Conservation (phyloP, 257 asterid species). For the Perilla frutescens region DNA sequence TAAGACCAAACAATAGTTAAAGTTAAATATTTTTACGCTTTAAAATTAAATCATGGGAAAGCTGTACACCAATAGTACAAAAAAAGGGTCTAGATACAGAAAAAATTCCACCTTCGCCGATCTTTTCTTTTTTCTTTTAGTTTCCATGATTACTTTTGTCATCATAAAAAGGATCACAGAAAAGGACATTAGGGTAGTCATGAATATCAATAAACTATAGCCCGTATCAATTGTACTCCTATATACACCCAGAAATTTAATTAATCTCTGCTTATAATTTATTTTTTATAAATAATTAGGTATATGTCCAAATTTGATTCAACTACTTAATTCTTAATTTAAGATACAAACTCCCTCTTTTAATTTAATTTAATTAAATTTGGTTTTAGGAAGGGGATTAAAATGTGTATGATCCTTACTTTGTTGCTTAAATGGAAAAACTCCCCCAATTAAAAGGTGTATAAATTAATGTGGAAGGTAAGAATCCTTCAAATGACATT, state of each 20-base stretch:
- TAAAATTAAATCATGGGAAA: conserved; percentile 4
- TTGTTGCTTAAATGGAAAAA: not conserved
- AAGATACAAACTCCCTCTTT: too few species aligned
- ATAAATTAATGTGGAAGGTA: conserved; percentile 26
- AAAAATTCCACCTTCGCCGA: conserved; percentile 16
- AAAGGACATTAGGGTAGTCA: conserved; percentile 22
- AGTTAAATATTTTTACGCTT: conserved; percentile 20
- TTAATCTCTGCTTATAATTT: too few species aligned
- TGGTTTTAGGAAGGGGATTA: too few species aligned
- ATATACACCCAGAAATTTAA: too few species aligned
- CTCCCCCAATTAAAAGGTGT: conserved; percentile 10
- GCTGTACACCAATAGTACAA: conserved; percentile 31
- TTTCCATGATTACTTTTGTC: conserved; percentile 32
- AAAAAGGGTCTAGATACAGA: not conserved
- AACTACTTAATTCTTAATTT: too few species aligned
- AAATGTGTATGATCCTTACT: not conserved
- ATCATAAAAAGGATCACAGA: conserved; percentile 1
- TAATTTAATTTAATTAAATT: too few species aligned
- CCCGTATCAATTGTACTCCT: conserved; percentile 23
- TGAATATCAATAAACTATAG: conserved; percentile 33
- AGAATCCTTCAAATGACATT: conserved; percentile 40
- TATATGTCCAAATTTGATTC: too few species aligned
- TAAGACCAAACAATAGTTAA: conserved; percentile 8
- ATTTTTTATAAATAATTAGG: too few species aligned
- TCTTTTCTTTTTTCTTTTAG: conserved; percentile 16